These are phyloP conservation scores for Cercophora samala DNA, from an alignment of 495 filamentous ascomycete species.

Conservation along the genomic window DNA sequence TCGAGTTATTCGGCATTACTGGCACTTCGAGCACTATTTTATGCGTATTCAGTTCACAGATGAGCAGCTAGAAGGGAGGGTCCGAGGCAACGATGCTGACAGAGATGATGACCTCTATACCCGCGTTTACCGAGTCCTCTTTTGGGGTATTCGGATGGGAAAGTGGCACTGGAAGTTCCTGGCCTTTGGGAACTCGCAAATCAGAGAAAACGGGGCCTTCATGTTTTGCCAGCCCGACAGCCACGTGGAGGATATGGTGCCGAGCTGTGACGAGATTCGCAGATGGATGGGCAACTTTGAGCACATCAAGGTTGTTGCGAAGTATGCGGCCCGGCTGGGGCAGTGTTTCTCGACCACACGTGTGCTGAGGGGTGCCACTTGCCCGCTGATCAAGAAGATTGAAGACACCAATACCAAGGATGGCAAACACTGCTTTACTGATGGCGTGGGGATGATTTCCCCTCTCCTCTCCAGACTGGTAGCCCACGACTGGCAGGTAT, in stretches of 20 bases:
- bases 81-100: slow-evolving; percentile 41
- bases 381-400: slow-evolving; percentile 46
- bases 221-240: slow-evolving; percentile 60
- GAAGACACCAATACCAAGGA: slow-evolving; percentile 71
- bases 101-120: slow-evolving; percentile 70
- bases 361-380: slow-evolving; percentile 51
- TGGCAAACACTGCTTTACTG: slow-evolving; percentile 71
- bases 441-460: slow-evolving; percentile 94
- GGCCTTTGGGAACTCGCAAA: slow-evolving; percentile 92
- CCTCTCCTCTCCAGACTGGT: slow-evolving; percentile 67
- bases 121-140: slow-evolving; percentile 66
- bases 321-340: slow-evolving; percentile 81
- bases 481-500: slow-evolving; percentile 58
- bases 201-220: slow-evolving; percentile 88
- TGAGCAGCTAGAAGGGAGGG: slow-evolving; percentile 56
- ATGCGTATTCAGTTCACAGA: slow-evolving; percentile 90
- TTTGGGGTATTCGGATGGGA: slow-evolving; percentile 77
- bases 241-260: slow-evolving; percentile 48
- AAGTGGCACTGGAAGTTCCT: slow-evolving; percentile 83
- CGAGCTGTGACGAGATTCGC: slow-evolving; percentile 70
- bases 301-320: slow-evolving; percentile 74
- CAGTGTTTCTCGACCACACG: slow-evolving; percentile 95
- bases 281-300: slow-evolving; percentile 84
- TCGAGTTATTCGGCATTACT: slow-evolving; percentile 72
- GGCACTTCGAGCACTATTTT: slow-evolving; percentile 69